A percentile compares a stretch with the other conserved stretches of the same genome.
Evolutionary conservation across 1,139 yeast species (phyloP).

Genomic region (Pichia sp.): DNA sequence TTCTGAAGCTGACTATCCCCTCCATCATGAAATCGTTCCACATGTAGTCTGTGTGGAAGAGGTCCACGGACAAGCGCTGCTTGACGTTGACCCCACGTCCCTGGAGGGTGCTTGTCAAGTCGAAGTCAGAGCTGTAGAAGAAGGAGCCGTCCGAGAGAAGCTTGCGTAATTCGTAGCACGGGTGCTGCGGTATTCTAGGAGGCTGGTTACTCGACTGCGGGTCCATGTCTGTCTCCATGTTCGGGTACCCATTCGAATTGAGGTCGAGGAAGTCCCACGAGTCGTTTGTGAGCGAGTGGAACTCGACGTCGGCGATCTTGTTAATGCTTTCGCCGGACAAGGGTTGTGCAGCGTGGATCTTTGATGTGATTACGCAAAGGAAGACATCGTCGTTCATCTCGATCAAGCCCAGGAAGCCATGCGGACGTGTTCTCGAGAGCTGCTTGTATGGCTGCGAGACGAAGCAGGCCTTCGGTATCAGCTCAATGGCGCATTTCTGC

Average conservation of each 20-base stretch:
- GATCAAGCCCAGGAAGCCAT: slow-evolving; percentile 85
- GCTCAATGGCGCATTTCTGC: slow-evolving; percentile 50
- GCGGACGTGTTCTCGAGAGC: slow-evolving; percentile 45
- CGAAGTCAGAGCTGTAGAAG: slow-evolving; percentile 88
- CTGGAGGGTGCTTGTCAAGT: slow-evolving; percentile 79
- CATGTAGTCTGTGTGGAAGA: slow-evolving; percentile 81
- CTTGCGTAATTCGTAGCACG: slow-evolving; percentile 76
- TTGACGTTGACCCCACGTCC: slow-evolving; percentile 51
- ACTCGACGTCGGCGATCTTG: slow-evolving; percentile 79
- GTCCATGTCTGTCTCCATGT: slow-evolving; percentile 27
- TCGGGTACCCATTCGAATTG: slow-evolving; percentile 62
- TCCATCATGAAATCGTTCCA: slow-evolving; percentile 94
- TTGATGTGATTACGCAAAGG: slow-evolving; percentile 75
- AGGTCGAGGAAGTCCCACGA: slow-evolving; percentile 78
- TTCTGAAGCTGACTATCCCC: slow-evolving; percentile 71
- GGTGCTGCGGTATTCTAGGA: slow-evolving; percentile 54
- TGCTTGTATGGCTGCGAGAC: slow-evolving; percentile 41
- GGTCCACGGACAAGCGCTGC: slow-evolving; percentile 45
- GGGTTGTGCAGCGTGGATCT: slow-evolving; percentile 78
- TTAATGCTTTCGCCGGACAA: slow-evolving; percentile 74
- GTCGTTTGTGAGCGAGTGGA: slow-evolving; percentile 64
- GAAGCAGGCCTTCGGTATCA: slow-evolving; percentile 41
- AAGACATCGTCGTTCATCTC: slow-evolving; percentile 63
- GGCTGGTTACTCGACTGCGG: slow-evolving; percentile 18
- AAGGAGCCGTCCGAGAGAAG: slow-evolving; percentile 83